Base-by-base conservation (phyloP, 2,329 filamentous ascomycete genomes). In the Metarhizium sp. region DNA sequence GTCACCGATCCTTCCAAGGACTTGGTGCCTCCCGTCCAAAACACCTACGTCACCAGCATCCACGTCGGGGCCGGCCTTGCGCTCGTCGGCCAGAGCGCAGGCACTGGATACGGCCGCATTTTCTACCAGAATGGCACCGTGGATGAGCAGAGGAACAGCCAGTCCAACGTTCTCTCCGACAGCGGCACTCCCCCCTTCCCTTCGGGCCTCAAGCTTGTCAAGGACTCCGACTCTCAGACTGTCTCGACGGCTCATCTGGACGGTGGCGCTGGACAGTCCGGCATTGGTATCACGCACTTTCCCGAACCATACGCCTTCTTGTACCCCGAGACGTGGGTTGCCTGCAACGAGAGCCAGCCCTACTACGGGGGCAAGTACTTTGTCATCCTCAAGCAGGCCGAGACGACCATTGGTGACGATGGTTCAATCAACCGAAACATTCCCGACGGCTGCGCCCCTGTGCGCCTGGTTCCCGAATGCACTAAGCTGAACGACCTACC, bases 91-190 rank as follows among this genome's bases (percentile, higher is more conserved):
- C 63, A 75, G 16, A 64, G 70, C 1, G 60, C 72, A 13, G 55
- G 59, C 6, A 38, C 59, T 7, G 59, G 61, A 11, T 34, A 52
- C 40, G 59, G 58, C 6, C 66, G 67, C 51, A 60, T 74, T 57
- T 78, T 78, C 63, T 79, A 77, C 68, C 65, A 73, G 54, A 78
- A 79, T 63, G 75, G 71, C 63, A 76, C 76, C 4, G 66, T 66
- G n/a, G 52, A 59, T 14, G 66, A 73, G 20, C 55, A 67, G 10
- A 59, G 58, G 11, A 62, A 56, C 47, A 59, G 60, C 32, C 47
- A 55, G 8, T 65, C 66, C 30, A 67, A 63, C 51, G 59, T 74
- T 56, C 48, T 77, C 14, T 69, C 66, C 50, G 74, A 76, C 60
- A 65, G 66, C 40, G 71, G 70, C 42, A 69, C 63, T 2, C 71